Conservation (phyloP, 345 rosid genomes). For the Lenwebbia sp. region DNA sequence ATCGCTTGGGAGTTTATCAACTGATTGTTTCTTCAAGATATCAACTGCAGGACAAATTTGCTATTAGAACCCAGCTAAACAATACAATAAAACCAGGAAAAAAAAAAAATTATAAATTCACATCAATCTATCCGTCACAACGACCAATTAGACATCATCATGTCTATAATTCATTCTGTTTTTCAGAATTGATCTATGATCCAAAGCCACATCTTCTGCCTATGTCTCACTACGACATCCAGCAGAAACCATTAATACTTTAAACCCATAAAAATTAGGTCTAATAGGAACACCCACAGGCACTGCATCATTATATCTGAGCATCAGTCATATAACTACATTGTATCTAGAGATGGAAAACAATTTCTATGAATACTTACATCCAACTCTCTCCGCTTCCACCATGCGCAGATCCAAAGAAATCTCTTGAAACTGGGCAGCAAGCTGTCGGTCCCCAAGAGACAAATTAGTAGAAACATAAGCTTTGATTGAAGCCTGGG, state of each 20-base stretch:
- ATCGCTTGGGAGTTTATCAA: conserved; percentile 86
- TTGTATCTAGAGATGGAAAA: not conserved
- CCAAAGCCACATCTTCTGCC: not conserved
- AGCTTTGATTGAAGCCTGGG: conserved; percentile 74
- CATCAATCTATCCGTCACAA: not conserved
- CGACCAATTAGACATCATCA: not conserved
- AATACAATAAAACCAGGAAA: not conserved
- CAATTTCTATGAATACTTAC: conserved; percentile 31
- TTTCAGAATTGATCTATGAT: not conserved
- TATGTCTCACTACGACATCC: not conserved
- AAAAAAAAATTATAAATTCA: not conserved
- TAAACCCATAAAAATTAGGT: not conserved
- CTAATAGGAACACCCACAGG: not conserved
- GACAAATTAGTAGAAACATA: conserved; percentile 63
- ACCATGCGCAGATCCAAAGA: conserved; percentile 91
- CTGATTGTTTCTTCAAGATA: conserved; percentile 51
- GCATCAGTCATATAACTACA: not conserved
- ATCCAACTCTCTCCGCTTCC: conserved; percentile 94
- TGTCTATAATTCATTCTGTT: not conserved
- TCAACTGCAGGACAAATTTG: conserved; percentile 31
- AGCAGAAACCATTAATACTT: not conserved
- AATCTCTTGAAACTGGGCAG: conserved; percentile 94
- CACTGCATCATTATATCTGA: not conserved
- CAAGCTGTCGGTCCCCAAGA: conserved; percentile 79
- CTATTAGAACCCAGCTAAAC: not conserved